Evolutionary conservation across 106 monocot species (phyloP).

Genomic region (Vanilla planifolia): DNA sequence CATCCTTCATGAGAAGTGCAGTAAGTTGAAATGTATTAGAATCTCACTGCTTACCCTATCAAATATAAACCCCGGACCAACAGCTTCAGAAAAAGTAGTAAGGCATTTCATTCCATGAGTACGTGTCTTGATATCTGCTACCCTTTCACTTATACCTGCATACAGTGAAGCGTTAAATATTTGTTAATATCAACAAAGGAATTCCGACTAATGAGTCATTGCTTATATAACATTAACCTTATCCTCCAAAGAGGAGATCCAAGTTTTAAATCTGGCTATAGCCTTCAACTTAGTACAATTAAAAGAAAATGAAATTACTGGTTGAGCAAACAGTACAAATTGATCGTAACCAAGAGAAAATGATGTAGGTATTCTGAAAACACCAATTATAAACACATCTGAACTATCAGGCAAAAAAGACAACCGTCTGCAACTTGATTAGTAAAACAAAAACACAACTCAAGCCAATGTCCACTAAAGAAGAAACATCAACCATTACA

Average conservation of each 20-base stretch:
- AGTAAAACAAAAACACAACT: neutral
- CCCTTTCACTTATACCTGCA: slow-evolving; percentile 85
- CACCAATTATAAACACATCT: neutral
- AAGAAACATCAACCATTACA: slow-evolving; percentile 2
- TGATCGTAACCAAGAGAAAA: too few relatives aligned
- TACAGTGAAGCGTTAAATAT: neutral
- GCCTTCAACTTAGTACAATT: too few relatives aligned
- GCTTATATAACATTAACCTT: too few relatives aligned
- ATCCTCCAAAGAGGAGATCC: too few relatives aligned
- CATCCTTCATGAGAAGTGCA: too few relatives aligned
- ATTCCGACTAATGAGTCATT: too few relatives aligned
- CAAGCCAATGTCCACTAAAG: neutral
- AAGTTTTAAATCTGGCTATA: too few relatives aligned
- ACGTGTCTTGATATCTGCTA: slow-evolving; percentile 98
- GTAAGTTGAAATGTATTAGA: neutral
- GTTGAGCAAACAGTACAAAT: too few relatives aligned
- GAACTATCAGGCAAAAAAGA: neutral
- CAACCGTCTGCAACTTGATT: neutral
- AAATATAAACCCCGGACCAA: slow-evolving; percentile 96
- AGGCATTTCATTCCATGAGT: slow-evolving; percentile 96
- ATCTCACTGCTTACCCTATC: slow-evolving; percentile 57
- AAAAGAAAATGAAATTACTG: too few relatives aligned
- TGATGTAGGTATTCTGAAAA: neutral
- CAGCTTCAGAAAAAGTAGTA: slow-evolving; percentile 90
- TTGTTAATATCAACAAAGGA: neutral